Percentiles rank a stretch among this genome's conserved stretches.
These are phyloP conservation scores for Myxozyma geophila DNA, from an alignment of 805 yeast species.

Conservation along the genomic window DNA sequence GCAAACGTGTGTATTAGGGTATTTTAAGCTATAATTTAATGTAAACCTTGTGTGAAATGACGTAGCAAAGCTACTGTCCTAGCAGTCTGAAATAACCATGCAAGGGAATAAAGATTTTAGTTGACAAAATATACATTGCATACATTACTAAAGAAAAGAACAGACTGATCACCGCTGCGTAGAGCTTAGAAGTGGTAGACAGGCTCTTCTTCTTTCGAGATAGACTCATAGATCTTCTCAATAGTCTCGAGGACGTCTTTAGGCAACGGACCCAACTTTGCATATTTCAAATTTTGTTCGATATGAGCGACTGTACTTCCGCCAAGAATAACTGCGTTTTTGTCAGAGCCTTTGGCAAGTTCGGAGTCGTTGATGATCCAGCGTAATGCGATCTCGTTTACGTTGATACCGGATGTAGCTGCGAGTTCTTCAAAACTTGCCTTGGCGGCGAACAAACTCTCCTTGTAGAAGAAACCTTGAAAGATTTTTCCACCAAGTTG, in stretches of 20 bases:
- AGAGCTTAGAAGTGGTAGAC: too few species aligned
- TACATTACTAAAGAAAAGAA: too few species aligned
- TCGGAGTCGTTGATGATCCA: constrained; percentile 39
- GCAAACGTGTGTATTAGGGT: too few species aligned
- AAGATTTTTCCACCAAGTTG: background rate
- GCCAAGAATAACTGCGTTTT: constrained; percentile 38
- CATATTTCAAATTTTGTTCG: constrained; percentile 33
- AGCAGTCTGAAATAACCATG: too few species aligned
- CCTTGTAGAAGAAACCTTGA: constrained; percentile 6
- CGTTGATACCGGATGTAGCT: constrained; percentile 2
- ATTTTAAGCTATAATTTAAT: too few species aligned
- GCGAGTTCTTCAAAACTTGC: constrained; percentile 10
- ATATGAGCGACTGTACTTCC: constrained; percentile 36
- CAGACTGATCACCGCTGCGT: too few species aligned
- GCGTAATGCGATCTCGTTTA: constrained; percentile 29
- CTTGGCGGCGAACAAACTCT: constrained; percentile 9
- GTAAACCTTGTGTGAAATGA: too few species aligned
- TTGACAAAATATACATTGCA: too few species aligned
- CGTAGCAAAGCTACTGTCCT: too few species aligned
- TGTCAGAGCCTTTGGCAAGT: constrained; percentile 35
- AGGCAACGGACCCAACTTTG: constrained; percentile 38
- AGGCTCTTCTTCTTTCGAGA: background rate
- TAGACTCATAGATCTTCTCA: constrained; percentile 12
- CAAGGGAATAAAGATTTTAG: too few species aligned
- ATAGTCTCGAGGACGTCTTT: constrained; percentile 34